Evolutionary conservation across 2,329 filamentous ascomycete genomes (phyloP).

Genomic region (Hypoxylon sp.): DNA sequence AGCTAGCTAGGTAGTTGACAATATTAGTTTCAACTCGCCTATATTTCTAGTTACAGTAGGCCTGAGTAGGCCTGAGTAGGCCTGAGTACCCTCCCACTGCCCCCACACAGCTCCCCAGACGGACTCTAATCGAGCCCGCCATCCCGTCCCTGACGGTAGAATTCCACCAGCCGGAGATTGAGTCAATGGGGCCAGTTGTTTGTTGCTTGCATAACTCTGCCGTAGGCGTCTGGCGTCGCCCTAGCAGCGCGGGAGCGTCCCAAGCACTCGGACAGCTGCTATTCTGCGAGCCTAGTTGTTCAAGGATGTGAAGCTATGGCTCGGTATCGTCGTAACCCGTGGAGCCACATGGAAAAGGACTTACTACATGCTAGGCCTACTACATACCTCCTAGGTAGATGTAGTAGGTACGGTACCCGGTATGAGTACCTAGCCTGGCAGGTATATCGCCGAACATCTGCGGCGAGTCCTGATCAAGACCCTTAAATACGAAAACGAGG

Average conservation of each 20-base stretch:
- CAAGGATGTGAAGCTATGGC: background rate
- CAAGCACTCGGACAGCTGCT: slow-evolving; percentile 7
- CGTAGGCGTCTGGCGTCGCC: background rate
- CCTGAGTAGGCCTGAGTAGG: no score
- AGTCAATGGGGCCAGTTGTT: slow-evolving; percentile 3
- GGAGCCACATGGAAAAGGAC: slow-evolving; percentile 32
- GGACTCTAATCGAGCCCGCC: no score
- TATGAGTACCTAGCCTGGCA: no score
- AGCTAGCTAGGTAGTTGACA: no score
- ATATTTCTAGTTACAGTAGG: slow-evolving; percentile 26
- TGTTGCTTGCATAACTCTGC: slow-evolving; percentile 10
- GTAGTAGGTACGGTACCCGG: no score
- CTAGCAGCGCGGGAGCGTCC: slow-evolving; percentile 5
- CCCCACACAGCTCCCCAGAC: background rate
- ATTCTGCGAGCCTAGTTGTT: no score
- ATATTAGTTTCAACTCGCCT: no score
- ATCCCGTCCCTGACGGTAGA: background rate
- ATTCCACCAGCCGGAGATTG: slow-evolving; percentile 21
- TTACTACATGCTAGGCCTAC: slow-evolving; percentile 19
- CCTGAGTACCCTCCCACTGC: background rate
- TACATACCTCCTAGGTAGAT: no score
- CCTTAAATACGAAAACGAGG: slow-evolving; percentile 37
- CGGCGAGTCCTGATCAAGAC: slow-evolving; percentile 13
- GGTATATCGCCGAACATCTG: background rate
- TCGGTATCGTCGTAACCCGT: slow-evolving; percentile 19